phyloP scores from a whole-genome alignment of 83 land plant genomes.

The Larix sibirica region DNA sequence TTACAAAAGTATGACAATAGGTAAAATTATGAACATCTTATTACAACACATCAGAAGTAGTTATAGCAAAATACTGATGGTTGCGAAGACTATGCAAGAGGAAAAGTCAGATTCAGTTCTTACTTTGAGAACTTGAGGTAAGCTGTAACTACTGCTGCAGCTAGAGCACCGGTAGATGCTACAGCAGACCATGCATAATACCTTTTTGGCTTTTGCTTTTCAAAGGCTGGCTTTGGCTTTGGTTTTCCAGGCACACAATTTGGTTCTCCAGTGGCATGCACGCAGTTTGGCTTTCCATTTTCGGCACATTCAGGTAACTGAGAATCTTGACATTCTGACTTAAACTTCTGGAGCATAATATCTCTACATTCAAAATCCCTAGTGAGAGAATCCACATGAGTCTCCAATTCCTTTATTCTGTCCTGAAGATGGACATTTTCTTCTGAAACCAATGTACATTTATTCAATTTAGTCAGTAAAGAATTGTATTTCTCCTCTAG shows the following conservation, averaged over 20 bases:
- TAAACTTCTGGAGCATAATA: not conserved
- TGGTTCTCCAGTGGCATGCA: not conserved
- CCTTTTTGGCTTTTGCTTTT: too few species aligned
- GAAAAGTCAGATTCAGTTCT: not conserved
- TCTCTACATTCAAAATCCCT: not conserved
- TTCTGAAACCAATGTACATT: not conserved
- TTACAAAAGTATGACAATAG: too few species aligned
- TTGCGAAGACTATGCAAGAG: not conserved
- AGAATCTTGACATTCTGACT: not conserved
- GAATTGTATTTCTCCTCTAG: constrained; percentile 6
- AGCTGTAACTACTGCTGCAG: not conserved
- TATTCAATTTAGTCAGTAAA: not conserved
- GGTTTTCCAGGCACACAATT: too few species aligned
- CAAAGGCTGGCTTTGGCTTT: too few species aligned
- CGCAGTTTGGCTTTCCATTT: not conserved
- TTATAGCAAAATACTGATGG: not conserved
- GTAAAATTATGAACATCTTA: too few species aligned
- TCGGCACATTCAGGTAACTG: not conserved
- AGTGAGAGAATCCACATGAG: not conserved
- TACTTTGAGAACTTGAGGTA: constrained; percentile 7
- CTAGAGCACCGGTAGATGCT: not conserved
- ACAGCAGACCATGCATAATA: not conserved
- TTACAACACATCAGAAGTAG: not conserved
- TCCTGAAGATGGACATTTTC: not conserved
- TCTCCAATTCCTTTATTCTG: not conserved